Percentiles rank a stretch among this genome's conserved stretches.
Conservation (phyloP, 345 rosid species). For the Cardamine chenopodiifolia region DNA sequence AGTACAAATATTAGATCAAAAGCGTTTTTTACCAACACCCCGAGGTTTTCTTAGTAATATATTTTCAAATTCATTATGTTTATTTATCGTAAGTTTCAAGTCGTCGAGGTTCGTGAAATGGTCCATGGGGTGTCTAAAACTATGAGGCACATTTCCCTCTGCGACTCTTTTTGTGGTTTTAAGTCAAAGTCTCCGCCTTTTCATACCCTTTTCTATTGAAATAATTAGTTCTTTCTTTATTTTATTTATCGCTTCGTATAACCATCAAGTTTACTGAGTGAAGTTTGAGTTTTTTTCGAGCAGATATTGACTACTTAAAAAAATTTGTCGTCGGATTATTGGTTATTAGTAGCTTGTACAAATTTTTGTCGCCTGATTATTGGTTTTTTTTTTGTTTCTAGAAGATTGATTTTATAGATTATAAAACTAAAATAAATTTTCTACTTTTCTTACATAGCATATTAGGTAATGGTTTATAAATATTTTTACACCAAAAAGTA, state of each 20-base stretch:
- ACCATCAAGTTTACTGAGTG: background rate
- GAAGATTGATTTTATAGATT: too few relatives aligned
- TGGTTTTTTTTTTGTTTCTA: too few relatives aligned
- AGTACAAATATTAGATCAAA: background rate
- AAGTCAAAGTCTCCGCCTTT: constrained; percentile 35
- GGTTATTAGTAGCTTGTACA: background rate
- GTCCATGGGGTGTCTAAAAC: constrained; percentile 22
- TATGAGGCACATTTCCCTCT: constrained; percentile 6
- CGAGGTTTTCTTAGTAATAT: background rate
- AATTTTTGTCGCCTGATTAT: too few relatives aligned
- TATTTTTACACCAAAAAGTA: too few relatives aligned
- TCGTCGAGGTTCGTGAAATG: constrained; percentile 14
- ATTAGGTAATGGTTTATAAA: too few relatives aligned
- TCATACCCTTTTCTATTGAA: background rate
- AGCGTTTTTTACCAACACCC: constrained; percentile 3
- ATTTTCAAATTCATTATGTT: constrained; percentile 5
- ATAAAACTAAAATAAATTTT: too few relatives aligned
- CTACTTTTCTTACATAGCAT: too few relatives aligned
- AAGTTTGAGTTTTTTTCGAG: background rate
- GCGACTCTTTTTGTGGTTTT: constrained; percentile 14
- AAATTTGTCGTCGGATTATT: background rate
- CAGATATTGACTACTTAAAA: background rate
- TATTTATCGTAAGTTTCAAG: constrained; percentile 10
- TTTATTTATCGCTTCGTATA: background rate
- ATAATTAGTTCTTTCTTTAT: background rate